These are phyloP conservation scores for Salicornia ramosissima DNA, from an alignment of 148 eudicot species.

Conservation along the genomic window DNA sequence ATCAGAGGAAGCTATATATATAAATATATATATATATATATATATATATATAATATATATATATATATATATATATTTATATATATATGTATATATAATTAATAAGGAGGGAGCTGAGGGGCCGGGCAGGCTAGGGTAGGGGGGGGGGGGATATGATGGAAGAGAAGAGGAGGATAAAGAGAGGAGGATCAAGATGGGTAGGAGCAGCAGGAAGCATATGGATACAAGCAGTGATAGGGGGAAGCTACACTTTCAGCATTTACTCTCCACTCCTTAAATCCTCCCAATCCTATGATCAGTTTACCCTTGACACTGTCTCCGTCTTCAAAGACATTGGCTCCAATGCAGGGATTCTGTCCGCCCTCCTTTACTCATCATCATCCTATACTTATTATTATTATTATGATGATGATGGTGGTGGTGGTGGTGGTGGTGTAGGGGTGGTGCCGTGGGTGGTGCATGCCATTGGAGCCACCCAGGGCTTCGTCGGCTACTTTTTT, in stretches of 20 bases:
- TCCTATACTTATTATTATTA: background rate
- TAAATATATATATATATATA: too few species aligned
- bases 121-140: too few species aligned
- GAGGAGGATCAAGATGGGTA: slow-evolving; percentile 71
- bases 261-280: slow-evolving; percentile 75
- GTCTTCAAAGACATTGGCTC: slow-evolving; percentile 96
- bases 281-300: slow-evolving; percentile 60
- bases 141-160: too few species aligned
- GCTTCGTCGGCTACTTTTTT: slow-evolving; percentile 70
- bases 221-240: slow-evolving; percentile 77
- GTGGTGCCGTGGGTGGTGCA: slow-evolving; percentile 63
- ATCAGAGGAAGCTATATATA: too few species aligned
- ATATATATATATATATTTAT: too few species aligned
- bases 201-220: slow-evolving; percentile 69
- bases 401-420: too few species aligned
- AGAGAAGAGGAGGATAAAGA: too few species aligned
- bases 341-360: slow-evolving; percentile 81
- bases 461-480: slow-evolving; percentile 54
- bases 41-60: too few species aligned
- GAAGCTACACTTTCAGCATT: slow-evolving; percentile 76
- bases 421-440: too few species aligned
- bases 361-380: slow-evolving; percentile 56
- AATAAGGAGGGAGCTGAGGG: too few species aligned
- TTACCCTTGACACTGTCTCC: slow-evolving; percentile 79
- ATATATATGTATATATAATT: too few species aligned